Evolutionary conservation across 306 rosid genomes (phyloP), one percentile per base, ranked within the genome.

Genomic region (Mimosa pudica): DNA sequence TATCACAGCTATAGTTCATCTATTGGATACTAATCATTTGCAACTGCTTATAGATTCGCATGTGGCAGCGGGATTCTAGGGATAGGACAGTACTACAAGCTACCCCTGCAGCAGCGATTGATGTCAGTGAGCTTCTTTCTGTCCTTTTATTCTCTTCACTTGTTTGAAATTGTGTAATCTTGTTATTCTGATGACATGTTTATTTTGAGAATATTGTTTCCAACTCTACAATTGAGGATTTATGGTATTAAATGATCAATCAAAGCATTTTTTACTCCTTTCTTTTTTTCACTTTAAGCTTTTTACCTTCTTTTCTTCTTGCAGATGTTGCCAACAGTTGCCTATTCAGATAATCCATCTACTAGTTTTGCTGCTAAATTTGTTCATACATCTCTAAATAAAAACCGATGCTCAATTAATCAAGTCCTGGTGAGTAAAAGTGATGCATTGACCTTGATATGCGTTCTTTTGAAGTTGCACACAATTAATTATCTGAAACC

Each of bases 311-410:
- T n/a, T 67, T 10, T 75, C 67, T 81, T 65, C 44, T 51, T 85
- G 87, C 87, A 95, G 99, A 88, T 95, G 94, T 83, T 95, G 87
- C 98, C 99, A 4, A 76, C 98, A 47, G 93, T 84, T 71, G 98
- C 97, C 44, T 91, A 95, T 86, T 78, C 97, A 82, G 97, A 95
- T 85, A 95, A 95, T 82, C 99, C 99, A 70, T 91, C 99, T 68
- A 93, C 96, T 32, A 91, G 97, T 91, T 95, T 95, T 88, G 90
- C 94, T 44, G 89, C 97, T 35, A 95, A 95, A 86, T 95, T 91
- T 83, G 99, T 93, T 51, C 99, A 95, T 84, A 95, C 99, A 44
- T 95, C 99, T 66, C 81, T 93, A 77, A 95, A 95, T 88, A 95
- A 95, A 85, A 92, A 93, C 74, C 97, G 99, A 33, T 91, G 96